phyloP scores from a whole-genome alignment of 306 rosid species.

The Hippophae tibetana region DNA sequence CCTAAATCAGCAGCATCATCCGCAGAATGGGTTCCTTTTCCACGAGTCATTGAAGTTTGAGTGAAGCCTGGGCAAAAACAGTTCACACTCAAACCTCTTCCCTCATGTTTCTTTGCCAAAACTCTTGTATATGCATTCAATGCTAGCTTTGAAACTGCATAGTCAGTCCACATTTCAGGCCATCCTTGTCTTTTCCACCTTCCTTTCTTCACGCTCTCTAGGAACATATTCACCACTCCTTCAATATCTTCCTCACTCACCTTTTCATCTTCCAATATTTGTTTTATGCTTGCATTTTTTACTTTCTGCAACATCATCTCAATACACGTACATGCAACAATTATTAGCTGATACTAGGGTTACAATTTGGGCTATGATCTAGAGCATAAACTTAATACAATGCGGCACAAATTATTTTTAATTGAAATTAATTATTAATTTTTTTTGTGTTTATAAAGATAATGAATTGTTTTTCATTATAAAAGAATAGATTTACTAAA shows the following conservation, averaged over 20 bases:
- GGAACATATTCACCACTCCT: slow-evolving; percentile 33
- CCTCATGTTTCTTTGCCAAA: slow-evolving; percentile 40
- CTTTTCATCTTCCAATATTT: slow-evolving; percentile 21
- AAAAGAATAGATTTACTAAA: too few species aligned
- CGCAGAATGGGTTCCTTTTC: slow-evolving; percentile 58
- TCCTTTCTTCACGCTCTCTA: slow-evolving; percentile 43
- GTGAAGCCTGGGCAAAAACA: slow-evolving; percentile 89
- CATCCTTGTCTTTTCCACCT: slow-evolving; percentile 65
- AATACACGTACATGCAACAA: neutral
- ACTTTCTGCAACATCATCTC: slow-evolving; percentile 36
- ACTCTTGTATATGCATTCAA: slow-evolving; percentile 59
- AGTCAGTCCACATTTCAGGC: slow-evolving; percentile 86
- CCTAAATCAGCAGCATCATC: slow-evolving; percentile 43
- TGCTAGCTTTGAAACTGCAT: slow-evolving; percentile 78
- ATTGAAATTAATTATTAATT: too few species aligned
- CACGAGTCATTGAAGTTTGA: slow-evolving; percentile 72
- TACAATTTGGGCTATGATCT: too few species aligned
- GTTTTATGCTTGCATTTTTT: slow-evolving; percentile 33
- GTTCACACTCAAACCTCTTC: slow-evolving; percentile 39
- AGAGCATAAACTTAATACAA: too few species aligned
- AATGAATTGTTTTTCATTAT: too few species aligned
- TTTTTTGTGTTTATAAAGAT: too few species aligned
- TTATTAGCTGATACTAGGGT: too few species aligned
- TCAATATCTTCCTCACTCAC: slow-evolving; percentile 44
- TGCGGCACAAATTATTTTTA: too few species aligned